Base-by-base conservation (phyloP, 208 protist genomes). In the Porcisia hertigi region DNA sequence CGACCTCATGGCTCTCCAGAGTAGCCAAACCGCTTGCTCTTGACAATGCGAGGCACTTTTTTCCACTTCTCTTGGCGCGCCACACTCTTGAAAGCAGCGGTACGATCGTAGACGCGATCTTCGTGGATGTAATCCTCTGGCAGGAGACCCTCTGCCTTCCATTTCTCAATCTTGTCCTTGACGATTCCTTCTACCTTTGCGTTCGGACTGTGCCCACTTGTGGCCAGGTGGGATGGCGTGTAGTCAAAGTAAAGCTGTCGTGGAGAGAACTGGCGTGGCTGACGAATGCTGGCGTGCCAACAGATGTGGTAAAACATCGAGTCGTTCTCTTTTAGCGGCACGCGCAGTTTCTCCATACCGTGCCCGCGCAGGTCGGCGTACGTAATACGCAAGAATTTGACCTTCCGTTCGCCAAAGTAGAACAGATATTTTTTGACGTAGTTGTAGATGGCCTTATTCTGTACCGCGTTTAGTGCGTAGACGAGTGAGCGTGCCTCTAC, bases 171-270 rank as follows among this genome's bases (percentile, higher is more conserved):
- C 80, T 96, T 96, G 34, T 97, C 90, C 87, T 97, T 95, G 23
- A 97, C 89, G 75, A 97, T 95, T 63, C 94, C 92, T 18, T 97
- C 92, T 74, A 97, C 91, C 84, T 96, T 96, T 7, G 89, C 86
- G 59, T 94, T 95, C 23, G 89, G 59, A 64, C 85, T 90, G 73
- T 94, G 87, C 43, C 76, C 71, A 58, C 82, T 81, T 45, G 77
- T 64, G 47, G 79, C 78, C 11, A 94, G 54, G 11, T 88, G 81
- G 41, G 94, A 95, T 14, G 94, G 94, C 47, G 80, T 86, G 83
- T 97, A 94, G 80, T 97, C 94, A 84, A 97, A 97, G 83, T 96
- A 97, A 52, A 94, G 84, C 86, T 96, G 92, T 11, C 94, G 83
- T 25, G 94, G 94, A 43, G 87, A 93, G 84, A 97, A 97, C 79